Conservation (phyloP, 75 land plant genomes). For the Picea glauca region DNA sequence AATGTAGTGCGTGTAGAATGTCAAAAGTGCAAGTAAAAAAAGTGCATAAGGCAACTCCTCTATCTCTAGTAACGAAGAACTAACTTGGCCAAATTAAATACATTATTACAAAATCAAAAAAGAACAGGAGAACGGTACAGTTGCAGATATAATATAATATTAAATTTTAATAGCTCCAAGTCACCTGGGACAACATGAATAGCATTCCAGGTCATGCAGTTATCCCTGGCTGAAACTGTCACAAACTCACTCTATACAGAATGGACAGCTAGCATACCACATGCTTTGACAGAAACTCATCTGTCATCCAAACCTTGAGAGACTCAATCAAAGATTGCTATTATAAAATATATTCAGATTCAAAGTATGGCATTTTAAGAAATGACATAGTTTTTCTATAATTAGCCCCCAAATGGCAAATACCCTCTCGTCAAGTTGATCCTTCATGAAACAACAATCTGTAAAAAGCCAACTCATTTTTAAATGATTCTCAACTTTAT, state of each 20-base stretch:
- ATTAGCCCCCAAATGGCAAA: neutral
- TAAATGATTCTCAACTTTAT: neutral
- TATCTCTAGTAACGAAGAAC: too few relatives aligned
- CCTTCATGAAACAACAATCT: too few relatives aligned
- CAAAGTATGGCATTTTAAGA: neutral
- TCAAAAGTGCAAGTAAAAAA: too few relatives aligned
- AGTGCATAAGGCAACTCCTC: too few relatives aligned
- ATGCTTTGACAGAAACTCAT: neutral
- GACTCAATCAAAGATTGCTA: neutral
- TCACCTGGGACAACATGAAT: too few relatives aligned
- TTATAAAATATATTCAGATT: neutral
- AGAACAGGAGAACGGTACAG: too few relatives aligned
- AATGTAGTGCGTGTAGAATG: too few relatives aligned
- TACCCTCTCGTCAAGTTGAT: neutral
- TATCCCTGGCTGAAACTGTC: neutral
- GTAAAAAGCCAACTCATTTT: neutral
- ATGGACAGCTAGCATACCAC: neutral
- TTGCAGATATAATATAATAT: too few relatives aligned
- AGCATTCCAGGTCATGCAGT: neutral
- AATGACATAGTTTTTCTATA: neutral
- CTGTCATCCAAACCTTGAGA: neutral
- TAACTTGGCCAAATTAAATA: too few relatives aligned
- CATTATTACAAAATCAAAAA: too few relatives aligned
- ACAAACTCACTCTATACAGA: neutral
- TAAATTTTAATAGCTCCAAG: too few relatives aligned